phyloP scores from a whole-genome alignment of 2,329 filamentous ascomycete species.

The Monosporascus sp. region DNA sequence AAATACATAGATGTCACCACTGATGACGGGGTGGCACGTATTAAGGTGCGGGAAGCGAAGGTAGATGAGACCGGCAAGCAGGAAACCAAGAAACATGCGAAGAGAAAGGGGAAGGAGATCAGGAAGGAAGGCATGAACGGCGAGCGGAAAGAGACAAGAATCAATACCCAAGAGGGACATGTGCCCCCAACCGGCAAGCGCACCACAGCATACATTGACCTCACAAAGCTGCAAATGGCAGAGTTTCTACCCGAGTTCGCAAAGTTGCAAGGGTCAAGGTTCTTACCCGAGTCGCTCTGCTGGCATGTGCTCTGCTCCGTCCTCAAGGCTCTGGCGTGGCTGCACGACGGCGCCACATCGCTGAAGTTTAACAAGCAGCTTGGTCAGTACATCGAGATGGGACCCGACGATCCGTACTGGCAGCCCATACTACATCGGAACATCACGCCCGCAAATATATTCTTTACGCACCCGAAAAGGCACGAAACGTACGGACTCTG shows the following conservation, averaged over 20 bases:
- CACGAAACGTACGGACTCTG: constrained; percentile 47
- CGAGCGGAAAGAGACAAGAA: neutral
- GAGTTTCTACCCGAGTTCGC: neutral
- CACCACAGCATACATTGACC: no score
- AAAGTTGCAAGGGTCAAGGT: constrained; percentile 10
- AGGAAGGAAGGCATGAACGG: neutral
- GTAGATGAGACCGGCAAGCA: constrained; percentile 8
- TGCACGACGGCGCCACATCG: constrained; percentile 42
- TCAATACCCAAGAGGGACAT: no score
- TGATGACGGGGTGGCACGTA: constrained; percentile 5
- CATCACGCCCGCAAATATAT: constrained; percentile 42
- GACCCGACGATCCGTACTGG: constrained; percentile 36
- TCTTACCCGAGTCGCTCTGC: constrained; percentile 46
- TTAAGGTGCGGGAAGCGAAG: constrained; percentile 5
- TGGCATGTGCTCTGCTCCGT: constrained; percentile 50
- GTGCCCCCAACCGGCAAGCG: no score
- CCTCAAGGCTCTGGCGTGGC: constrained; percentile 42
- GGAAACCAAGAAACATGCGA: constrained; percentile 14
- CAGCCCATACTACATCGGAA: constrained; percentile 45
- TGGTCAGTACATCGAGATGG: constrained; percentile 3
- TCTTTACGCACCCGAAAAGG: constrained; percentile 42
- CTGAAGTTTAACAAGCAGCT: constrained; percentile 9
- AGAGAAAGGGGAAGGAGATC: neutral
- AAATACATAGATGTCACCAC: constrained; percentile 6
- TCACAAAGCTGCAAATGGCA: no score